phyloP scores from a whole-genome alignment of 2,329 filamentous ascomycete species.

The Alternaria postmessia region DNA sequence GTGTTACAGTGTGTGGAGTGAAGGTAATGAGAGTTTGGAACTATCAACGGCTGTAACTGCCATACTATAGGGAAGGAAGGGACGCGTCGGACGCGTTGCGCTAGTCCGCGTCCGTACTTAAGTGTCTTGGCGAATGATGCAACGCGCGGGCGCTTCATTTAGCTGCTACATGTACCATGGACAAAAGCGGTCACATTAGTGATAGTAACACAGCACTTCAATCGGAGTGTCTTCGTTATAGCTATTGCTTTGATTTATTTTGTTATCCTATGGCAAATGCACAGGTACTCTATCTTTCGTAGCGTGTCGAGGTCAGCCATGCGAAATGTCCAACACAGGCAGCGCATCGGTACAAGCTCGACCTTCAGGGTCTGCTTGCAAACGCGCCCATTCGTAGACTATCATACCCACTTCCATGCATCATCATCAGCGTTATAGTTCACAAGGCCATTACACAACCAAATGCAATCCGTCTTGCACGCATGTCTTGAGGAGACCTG shows the following conservation, averaged over 20 bases:
- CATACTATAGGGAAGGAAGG: constrained; percentile 4
- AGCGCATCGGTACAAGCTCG: not conserved
- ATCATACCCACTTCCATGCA: not conserved
- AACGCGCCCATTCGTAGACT: not conserved
- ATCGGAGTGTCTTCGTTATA: not conserved
- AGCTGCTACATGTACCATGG: not conserved
- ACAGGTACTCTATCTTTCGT: not conserved
- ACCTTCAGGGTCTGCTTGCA: not conserved
- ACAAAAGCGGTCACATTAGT: not conserved
- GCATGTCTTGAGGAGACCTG: constrained; percentile 26
- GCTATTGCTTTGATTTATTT: not conserved
- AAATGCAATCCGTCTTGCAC: not conserved
- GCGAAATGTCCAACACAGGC: not conserved
- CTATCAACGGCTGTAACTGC: not conserved
- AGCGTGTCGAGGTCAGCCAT: not conserved
- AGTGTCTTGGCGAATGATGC: constrained; percentile 13
- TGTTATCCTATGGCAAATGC: not conserved
- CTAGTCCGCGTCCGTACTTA: constrained; percentile 4
- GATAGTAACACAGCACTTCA: not conserved
- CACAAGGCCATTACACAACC: not conserved
- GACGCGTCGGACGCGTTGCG: constrained; percentile 18
- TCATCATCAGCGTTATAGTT: constrained; percentile 11
- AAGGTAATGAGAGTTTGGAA: not conserved
- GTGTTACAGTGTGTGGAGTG: not conserved
- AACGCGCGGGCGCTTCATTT: not conserved